These are phyloP conservation scores for Alternaria alternata DNA, from an alignment of 2,329 filamentous ascomycete genomes.

Conservation along the genomic window DNA sequence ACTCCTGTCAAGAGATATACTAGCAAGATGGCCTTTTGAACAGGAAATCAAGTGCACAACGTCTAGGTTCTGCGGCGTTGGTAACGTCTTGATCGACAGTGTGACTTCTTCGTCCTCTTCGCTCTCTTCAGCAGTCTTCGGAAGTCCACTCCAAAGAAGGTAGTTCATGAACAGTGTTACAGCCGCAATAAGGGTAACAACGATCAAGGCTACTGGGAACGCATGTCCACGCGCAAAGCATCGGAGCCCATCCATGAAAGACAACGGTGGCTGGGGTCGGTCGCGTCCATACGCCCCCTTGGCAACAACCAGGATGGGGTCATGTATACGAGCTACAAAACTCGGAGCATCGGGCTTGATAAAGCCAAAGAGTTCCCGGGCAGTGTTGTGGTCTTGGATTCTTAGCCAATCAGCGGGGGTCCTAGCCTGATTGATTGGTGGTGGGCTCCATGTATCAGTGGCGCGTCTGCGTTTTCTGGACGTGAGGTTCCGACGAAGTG, in stretches of 20 bases:
- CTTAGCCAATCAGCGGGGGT: constrained; percentile 80
- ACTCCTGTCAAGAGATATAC: constrained; percentile 73
- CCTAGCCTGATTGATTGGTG: constrained; percentile 75
- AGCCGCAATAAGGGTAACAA: constrained; percentile 69
- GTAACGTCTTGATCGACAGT: constrained; percentile 68
- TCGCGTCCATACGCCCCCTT: constrained; percentile 72
- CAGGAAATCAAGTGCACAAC: constrained; percentile 71
- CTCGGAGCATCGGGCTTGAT: constrained; percentile 75
- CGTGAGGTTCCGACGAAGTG: constrained; percentile 30
- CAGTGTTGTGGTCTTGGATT: constrained; percentile 80
- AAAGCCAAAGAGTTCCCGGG: constrained; percentile 77
- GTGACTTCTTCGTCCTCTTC: constrained; percentile 59
- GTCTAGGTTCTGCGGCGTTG: constrained; percentile 72
- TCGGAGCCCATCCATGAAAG: constrained; percentile 61
- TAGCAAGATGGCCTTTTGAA: constrained; percentile 70
- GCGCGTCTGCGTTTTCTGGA: constrained; percentile 32
- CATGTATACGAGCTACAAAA: constrained; percentile 77
- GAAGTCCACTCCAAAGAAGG: constrained; percentile 71
- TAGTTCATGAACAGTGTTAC: constrained; percentile 78
- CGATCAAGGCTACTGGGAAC: constrained; percentile 68
- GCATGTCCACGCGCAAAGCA: constrained; percentile 70
- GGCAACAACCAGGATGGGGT: constrained; percentile 76
- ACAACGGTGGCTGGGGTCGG: constrained; percentile 56
- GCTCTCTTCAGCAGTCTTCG: constrained; percentile 54
- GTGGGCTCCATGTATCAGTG: constrained; percentile 48